Conservation (phyloP, 2,329 filamentous ascomycete genomes). For the Fusarium sublunatum region DNA sequence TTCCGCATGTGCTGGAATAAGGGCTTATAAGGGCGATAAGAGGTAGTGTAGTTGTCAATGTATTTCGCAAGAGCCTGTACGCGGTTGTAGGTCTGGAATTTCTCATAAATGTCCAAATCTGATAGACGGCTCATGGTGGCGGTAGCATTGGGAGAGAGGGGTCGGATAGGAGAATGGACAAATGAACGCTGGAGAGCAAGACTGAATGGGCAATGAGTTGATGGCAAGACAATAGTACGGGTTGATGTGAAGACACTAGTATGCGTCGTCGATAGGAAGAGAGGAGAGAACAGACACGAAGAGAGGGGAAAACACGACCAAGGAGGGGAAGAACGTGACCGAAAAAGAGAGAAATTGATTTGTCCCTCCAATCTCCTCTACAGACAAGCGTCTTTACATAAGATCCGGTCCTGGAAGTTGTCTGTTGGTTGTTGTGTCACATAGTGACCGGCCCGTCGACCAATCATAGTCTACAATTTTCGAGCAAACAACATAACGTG, state of each 20-base stretch:
- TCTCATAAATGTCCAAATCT: too few relatives aligned
- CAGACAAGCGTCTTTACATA: not conserved
- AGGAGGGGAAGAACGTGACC: accelerated
- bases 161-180: too few relatives aligned
- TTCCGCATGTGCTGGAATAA: too few relatives aligned
- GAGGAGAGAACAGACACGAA: not conserved
- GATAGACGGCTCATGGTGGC: too few relatives aligned
- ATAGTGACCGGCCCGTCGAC: not conserved
- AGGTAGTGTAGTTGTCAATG: too few relatives aligned
- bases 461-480: not conserved
- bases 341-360: not conserved
- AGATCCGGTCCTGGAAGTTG: not conserved
- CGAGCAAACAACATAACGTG: conserved; percentile 3
- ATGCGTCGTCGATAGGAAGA: too few relatives aligned
- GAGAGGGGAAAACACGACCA: not conserved
- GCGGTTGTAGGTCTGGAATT: too few relatives aligned
- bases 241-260: not conserved
- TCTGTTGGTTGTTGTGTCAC: not conserved
- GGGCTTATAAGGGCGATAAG: too few relatives aligned
- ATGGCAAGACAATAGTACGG: not conserved
- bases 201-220: not conserved
- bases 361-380: not conserved
- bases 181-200: too few relatives aligned
- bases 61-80: too few relatives aligned
- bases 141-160: too few relatives aligned